Evolutionary conservation across 495 filamentous ascomycete genomes (phyloP).

Genomic region (Aspergillus nidulans): DNA sequence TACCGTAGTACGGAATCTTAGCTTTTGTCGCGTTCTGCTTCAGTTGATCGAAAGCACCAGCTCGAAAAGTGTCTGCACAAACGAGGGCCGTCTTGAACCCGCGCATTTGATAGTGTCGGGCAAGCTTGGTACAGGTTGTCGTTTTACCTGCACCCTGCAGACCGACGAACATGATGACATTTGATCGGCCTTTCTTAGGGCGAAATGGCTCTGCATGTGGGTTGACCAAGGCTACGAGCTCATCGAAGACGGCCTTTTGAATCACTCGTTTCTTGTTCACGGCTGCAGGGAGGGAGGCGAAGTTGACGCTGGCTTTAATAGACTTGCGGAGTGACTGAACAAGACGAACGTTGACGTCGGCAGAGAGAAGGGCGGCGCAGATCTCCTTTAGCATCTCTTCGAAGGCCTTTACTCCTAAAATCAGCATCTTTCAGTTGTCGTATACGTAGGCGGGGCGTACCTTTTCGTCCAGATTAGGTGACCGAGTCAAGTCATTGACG

Average conservation of each 20-base stretch:
- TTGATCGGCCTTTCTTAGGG: slow-evolving; percentile 91
- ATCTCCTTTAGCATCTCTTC: slow-evolving; percentile 98
- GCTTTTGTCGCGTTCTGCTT: slow-evolving; percentile 99
- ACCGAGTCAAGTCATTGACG: slow-evolving; percentile 87
- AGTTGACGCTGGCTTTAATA: slow-evolving; percentile 85
- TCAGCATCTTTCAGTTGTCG: slow-evolving; percentile 9
- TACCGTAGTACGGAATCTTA: slow-evolving; percentile 98
- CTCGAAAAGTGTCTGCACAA: slow-evolving; percentile 97
- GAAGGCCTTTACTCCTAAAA: slow-evolving; percentile 65
- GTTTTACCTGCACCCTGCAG: slow-evolving; percentile 97
- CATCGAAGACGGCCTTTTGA: slow-evolving; percentile 96
- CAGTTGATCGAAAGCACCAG: slow-evolving; percentile 95
- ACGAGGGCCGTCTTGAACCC: slow-evolving; percentile 94
- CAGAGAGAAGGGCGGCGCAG: slow-evolving; percentile 85
- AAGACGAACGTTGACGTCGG: slow-evolving; percentile 95
- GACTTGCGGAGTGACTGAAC: slow-evolving; percentile 89
- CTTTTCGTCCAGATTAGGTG: slow-evolving; percentile 94
- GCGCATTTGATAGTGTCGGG: slow-evolving; percentile 87
- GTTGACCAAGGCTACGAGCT: slow-evolving; percentile 91
- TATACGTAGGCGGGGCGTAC: slow-evolving; percentile 33
- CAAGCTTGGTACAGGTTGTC: slow-evolving; percentile 96
- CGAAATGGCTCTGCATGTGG: slow-evolving; percentile 95
- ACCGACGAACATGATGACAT: slow-evolving; percentile 99
- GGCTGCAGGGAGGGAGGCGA: slow-evolving; percentile 79
- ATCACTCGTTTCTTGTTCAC: slow-evolving; percentile 98